phyloP scores from a whole-genome alignment of 2,329 filamentous ascomycete genomes.

The Colletotrichum cuscutae region DNA sequence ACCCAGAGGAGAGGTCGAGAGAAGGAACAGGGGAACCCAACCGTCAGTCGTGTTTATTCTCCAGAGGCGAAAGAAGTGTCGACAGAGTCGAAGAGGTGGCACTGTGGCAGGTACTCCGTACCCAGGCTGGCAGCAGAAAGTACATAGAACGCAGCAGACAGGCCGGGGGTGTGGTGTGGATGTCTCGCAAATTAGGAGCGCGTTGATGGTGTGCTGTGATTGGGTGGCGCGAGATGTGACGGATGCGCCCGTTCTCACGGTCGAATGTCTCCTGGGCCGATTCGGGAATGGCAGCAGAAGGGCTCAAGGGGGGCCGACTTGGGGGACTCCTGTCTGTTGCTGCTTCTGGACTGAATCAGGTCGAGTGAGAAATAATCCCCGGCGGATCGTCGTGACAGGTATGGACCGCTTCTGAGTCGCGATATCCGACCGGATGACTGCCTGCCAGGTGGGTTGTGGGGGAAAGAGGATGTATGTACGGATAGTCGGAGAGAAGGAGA shows the following conservation, averaged over 20 bases:
- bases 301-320: too few relatives aligned
- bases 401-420: neutral
- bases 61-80: neutral
- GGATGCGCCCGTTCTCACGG: constrained; percentile 30
- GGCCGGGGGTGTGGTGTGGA: constrained; percentile 17
- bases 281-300: constrained; percentile 14
- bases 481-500: neutral
- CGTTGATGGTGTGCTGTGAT: constrained; percentile 16
- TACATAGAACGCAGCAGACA: neutral
- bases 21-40: neutral
- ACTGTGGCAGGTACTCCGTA: neutral
- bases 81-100: neutral
- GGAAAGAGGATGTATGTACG: neutral
- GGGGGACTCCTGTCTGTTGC: constrained; percentile 10
- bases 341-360: constrained; percentile 14
- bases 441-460: neutral
- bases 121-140: neutral
- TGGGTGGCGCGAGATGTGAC: constrained; percentile 31
- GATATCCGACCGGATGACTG: neutral
- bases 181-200: constrained; percentile 32
- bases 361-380: constrained; percentile 16
- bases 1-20: neutral
- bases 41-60: constrained; percentile 17
- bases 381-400: constrained; percentile 16
- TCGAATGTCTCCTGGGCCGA: constrained; percentile 18